Percentiles rank a stretch among this genome's conserved stretches.
phyloP scores from a whole-genome alignment of 2,329 filamentous ascomycete genomes.

The Penicillium crustosum region DNA sequence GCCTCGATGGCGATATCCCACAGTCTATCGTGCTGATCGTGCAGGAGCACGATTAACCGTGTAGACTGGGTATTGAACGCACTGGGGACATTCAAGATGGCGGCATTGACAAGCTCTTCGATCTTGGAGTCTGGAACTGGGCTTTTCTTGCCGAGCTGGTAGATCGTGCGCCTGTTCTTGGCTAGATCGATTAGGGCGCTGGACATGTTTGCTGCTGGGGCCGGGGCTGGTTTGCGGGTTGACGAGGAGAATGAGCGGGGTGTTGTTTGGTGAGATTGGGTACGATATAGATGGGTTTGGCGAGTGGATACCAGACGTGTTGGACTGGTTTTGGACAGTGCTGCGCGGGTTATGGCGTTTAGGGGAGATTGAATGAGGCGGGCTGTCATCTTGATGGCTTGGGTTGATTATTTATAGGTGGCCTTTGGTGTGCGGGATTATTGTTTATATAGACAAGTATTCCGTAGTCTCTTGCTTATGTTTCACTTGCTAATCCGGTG shows the following conservation, averaged over 20 bases:
- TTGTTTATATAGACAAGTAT: background rate
- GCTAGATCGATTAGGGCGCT: conserved; percentile 33
- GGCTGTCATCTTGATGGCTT: background rate
- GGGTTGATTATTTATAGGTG: too few species aligned
- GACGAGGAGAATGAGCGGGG: background rate
- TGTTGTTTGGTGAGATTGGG: background rate
- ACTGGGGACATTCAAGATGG: conserved; percentile 69
- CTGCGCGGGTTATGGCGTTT: background rate
- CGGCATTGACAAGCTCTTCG: conserved; percentile 41
- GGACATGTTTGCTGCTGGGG: conserved; percentile 10
- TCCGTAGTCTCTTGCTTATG: background rate
- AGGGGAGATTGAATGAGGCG: background rate
- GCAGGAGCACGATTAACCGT: conserved; percentile 74
- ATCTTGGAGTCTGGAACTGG: conserved; percentile 39
- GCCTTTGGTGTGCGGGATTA: too few species aligned
- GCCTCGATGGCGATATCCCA: conserved; percentile 72
- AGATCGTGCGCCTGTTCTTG: conserved; percentile 39
- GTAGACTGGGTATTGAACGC: conserved; percentile 89
- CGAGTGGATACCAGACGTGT: background rate
- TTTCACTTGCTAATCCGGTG: background rate
- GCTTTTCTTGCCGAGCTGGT: conserved; percentile 36
- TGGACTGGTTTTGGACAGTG: background rate
- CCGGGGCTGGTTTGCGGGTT: background rate
- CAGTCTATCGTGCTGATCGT: conserved; percentile 80
- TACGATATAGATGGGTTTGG: background rate